These are phyloP conservation scores for Boletus rufocinnamomeus DNA, from an alignment of 768 basidiomycete species.

Conservation along the genomic window DNA sequence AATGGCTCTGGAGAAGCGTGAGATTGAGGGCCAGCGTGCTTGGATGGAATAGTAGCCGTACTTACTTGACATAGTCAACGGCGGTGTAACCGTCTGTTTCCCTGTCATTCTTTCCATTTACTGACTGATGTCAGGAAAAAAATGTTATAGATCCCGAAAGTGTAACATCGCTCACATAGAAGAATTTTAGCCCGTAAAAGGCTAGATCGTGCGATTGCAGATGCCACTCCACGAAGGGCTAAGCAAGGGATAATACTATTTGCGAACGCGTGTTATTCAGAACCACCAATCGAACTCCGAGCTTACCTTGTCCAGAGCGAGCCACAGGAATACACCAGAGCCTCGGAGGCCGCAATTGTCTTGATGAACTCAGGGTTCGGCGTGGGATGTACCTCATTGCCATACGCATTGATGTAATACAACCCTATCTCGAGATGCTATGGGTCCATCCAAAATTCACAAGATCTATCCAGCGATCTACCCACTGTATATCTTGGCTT, in stretches of 20 bases:
- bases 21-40: constrained; percentile 5
- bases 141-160: background rate
- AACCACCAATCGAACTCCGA: constrained; percentile 4
- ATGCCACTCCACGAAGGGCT: constrained; percentile 77
- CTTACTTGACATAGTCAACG: constrained; percentile 76
- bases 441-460: constrained; percentile 2
- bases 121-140: constrained; percentile 41
- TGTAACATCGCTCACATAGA: constrained; percentile 58
- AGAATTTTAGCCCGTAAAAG: constrained; percentile 78
- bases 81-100: constrained; percentile 88
- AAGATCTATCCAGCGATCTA: constrained; percentile 28
- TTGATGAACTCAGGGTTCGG: constrained; percentile 82
- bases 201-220: constrained; percentile 72
- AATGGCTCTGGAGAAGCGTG: constrained; percentile 54
- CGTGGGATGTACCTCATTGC: constrained; percentile 86
- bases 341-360: constrained; percentile 57
- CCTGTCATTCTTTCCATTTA: constrained; percentile 86
- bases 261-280: constrained; percentile 6
- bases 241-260: constrained; percentile 88
- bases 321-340: constrained; percentile 90
- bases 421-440: constrained; percentile 49
- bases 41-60: constrained; percentile 18
- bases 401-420: constrained; percentile 89
- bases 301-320: constrained; percentile 90
- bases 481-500: constrained; percentile 65